phyloP scores from a whole-genome alignment of 148 eudicot genomes.

The Selenicereus undatus region DNA sequence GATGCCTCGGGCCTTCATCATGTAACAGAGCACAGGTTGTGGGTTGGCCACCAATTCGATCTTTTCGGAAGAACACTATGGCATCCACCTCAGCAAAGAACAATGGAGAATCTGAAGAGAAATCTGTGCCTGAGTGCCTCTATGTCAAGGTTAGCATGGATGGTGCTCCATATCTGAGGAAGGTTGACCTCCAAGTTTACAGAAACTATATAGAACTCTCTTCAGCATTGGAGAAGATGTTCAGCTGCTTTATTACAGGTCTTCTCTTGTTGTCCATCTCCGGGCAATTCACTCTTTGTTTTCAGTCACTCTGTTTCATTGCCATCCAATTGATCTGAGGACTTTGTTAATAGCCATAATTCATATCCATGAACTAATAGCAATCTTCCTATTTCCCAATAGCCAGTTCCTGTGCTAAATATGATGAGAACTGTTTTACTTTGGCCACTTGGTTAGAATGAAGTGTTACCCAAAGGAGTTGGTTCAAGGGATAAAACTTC shows the following conservation, averaged over 20 bases:
- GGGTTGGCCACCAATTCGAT: conserved; percentile 93
- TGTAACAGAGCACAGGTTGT: conserved; percentile 74
- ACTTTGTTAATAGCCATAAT: background rate
- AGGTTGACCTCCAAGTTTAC: conserved; percentile 73
- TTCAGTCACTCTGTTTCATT: background rate
- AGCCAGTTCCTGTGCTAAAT: background rate
- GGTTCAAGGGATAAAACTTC: no score
- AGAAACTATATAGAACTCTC: conserved; percentile 46
- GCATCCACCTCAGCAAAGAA: conserved; percentile 40
- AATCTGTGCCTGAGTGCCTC: conserved; percentile 22
- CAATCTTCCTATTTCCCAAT: background rate
- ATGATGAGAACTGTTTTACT: background rate
- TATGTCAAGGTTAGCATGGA: conserved; percentile 43
- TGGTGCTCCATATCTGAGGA: conserved; percentile 80
- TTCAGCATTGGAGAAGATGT: conserved; percentile 37
- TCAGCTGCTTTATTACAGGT: conserved; percentile 36
- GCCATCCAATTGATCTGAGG: background rate
- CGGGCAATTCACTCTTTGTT: background rate
- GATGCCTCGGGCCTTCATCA: background rate
- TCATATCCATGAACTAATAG: background rate
- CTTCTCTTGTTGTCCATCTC: background rate
- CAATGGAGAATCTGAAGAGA: conserved; percentile 24
- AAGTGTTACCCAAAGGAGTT: no score
- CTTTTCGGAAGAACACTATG: conserved; percentile 76
- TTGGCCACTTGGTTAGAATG: no score